A percentile compares a stretch with the other conserved stretches of the same genome.
These are phyloP conservation scores for Teratosphaeria pseudoeucalypti DNA, from an alignment of 2,329 filamentous ascomycete genomes.

Conservation along the genomic window DNA sequence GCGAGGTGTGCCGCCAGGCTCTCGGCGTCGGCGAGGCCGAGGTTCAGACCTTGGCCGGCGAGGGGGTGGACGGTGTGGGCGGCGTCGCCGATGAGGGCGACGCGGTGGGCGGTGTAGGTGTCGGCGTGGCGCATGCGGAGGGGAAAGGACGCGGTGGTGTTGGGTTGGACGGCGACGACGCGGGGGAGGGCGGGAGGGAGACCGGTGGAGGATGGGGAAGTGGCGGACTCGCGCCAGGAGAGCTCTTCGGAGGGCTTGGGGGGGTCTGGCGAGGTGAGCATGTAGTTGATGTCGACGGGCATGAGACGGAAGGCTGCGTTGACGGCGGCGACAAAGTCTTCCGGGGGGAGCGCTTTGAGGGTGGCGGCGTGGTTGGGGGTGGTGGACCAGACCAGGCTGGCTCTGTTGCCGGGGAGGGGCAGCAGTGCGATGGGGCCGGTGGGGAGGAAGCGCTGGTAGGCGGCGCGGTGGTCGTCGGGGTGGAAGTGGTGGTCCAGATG, in stretches of 20 bases:
- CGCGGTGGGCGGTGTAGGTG: conserved; percentile 79
- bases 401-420: conserved; percentile 70
- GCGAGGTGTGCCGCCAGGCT: conserved; percentile 65
- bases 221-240: conserved; percentile 71
- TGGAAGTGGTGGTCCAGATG: conserved; percentile 41
- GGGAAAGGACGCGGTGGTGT: conserved; percentile 79
- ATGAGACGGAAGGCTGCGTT: conserved; percentile 85
- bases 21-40: conserved; percentile 81
- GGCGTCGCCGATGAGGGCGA: conserved; percentile 86
- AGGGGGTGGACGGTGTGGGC: conserved; percentile 93
- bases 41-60: conserved; percentile 87
- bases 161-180: conserved; percentile 62
- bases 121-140: conserved; percentile 88
- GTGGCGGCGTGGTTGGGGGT: conserved; percentile 67
- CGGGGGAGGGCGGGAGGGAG: conserved; percentile 39
- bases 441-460: conserved; percentile 91
- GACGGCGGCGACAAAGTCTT: conserved; percentile 75
- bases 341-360: conserved; percentile 62
- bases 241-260: conserved; percentile 55
- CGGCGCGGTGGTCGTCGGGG: conserved; percentile 48
- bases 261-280: conserved; percentile 51
- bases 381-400: conserved; percentile 91
- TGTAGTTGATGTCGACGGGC: conserved; percentile 68
- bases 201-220: conserved; percentile 33
- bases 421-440: conserved; percentile 86